Conservation (phyloP, 2,329 filamentous ascomycete genomes). For the Talaromyces sp. region DNA sequence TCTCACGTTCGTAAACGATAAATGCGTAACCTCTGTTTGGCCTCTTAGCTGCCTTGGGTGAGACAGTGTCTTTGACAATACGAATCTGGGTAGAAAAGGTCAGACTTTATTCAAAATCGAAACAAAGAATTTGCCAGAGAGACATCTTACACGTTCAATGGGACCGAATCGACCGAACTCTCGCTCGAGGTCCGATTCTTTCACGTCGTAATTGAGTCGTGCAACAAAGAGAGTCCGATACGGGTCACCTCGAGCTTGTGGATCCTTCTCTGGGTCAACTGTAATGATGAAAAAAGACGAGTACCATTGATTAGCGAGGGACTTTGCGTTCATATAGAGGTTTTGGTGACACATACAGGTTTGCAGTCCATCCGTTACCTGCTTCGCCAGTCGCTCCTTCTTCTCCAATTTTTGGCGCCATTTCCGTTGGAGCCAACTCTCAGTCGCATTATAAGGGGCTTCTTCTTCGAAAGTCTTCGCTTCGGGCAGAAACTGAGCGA, state of each 20-base stretch:
- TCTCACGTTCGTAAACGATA: constrained; percentile 93
- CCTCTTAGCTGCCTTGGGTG: constrained; percentile 76
- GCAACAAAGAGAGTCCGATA: constrained; percentile 95
- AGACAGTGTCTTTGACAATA: constrained; percentile 72
- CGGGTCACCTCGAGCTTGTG: constrained; percentile 87
- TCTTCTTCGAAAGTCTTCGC: constrained; percentile 77
- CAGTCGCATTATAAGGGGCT: constrained; percentile 76
- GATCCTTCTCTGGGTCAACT: constrained; percentile 83
- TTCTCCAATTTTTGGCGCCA: constrained; percentile 84
- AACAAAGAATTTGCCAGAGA: neutral
- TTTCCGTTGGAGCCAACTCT: constrained; percentile 88
- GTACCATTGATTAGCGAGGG: constrained; percentile 8
- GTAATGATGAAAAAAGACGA: constrained; percentile 8
- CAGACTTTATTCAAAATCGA: neutral
- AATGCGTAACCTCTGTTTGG: constrained; percentile 91
- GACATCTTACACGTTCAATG: constrained; percentile 76
- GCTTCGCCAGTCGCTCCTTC: constrained; percentile 65
- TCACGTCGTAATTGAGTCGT: constrained; percentile 84
- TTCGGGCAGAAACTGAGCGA: constrained; percentile 74
- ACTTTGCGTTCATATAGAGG: neutral
- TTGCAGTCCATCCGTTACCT: constrained; percentile 65
- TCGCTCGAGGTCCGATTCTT: constrained; percentile 84
- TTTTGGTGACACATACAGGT: constrained; percentile 56
- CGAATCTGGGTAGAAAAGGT: constrained; percentile 65
- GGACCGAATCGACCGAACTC: constrained; percentile 93